phyloP scores from a whole-genome alignment of 768 basidiomycete genomes.

The Boletellus emodensis region DNA sequence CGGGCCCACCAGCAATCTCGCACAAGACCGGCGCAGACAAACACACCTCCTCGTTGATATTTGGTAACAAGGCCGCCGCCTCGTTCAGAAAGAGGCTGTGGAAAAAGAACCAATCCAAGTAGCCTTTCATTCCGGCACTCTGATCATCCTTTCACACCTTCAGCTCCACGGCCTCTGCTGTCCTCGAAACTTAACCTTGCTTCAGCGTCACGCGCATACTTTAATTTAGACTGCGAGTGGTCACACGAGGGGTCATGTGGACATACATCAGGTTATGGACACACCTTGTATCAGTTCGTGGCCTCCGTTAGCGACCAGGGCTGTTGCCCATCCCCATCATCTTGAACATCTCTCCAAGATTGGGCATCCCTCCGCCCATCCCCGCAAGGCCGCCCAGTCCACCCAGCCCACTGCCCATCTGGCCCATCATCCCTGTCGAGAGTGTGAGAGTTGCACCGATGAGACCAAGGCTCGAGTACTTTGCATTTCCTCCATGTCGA shows the following conservation, averaged over 20 bases:
- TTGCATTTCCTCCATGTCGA: constrained; percentile 95
- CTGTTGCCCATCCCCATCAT: constrained; percentile 81
- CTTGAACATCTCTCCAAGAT: constrained; percentile 77
- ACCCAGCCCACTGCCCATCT: constrained; percentile 63
- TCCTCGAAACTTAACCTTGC: constrained; percentile 30
- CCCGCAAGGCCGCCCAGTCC: constrained; percentile 48
- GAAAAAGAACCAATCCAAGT: constrained; percentile 40
- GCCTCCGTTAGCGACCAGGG: constrained; percentile 27
- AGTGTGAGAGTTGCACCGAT: constrained; percentile 6
- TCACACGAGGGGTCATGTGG: constrained; percentile 17
- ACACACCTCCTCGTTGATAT: constrained; percentile 73
- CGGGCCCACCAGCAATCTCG: constrained; percentile 51
- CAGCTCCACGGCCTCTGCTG: constrained; percentile 2
- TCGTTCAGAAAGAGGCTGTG: constrained; percentile 58
- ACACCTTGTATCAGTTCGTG: constrained; percentile 1
- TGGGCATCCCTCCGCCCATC: constrained; percentile 63
- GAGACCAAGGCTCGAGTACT: constrained; percentile 41
- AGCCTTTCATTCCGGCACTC: constrained; percentile 14
- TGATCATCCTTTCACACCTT: constrained; percentile 11
- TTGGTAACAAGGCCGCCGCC: constrained; percentile 68
- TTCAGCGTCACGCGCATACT: constrained; percentile 3
- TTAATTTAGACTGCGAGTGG: constrained; percentile 13
- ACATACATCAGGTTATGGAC: constrained; percentile 10
- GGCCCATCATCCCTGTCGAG: constrained; percentile 75
- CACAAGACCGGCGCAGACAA: constrained; percentile 80